Evolutionary conservation across 352 stramenopile genomes (phyloP).

Genomic region (Peronospora tabacina): DNA sequence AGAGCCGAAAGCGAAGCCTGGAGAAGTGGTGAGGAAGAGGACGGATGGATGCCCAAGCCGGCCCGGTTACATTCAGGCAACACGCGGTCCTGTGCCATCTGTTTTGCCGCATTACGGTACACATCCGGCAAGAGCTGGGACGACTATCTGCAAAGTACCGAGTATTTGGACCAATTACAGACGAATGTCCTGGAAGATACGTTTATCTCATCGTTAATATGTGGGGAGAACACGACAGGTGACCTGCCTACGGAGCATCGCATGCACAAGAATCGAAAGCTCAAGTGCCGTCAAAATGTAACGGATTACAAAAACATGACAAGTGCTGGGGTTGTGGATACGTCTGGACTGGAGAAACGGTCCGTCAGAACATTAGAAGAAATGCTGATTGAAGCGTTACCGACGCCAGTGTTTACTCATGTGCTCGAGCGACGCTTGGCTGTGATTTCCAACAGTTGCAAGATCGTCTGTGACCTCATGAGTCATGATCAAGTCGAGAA

Average conservation of each 20-base stretch:
- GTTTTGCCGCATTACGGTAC: constrained; percentile 71
- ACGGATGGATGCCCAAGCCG: constrained; percentile 82
- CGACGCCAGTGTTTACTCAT: constrained; percentile 69
- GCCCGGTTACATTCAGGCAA: constrained; percentile 73
- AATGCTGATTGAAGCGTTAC: constrained; percentile 66
- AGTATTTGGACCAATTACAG: constrained; percentile 66
- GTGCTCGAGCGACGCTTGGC: constrained; percentile 71
- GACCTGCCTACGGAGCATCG: constrained; percentile 79
- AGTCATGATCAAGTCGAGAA: constrained; percentile 41
- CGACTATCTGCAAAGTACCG: constrained; percentile 74
- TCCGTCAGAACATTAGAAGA: constrained; percentile 73
- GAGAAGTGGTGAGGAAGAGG: constrained; percentile 33
- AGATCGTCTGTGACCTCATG: constrained; percentile 53
- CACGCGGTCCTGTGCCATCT: constrained; percentile 66
- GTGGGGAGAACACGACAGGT: constrained; percentile 53
- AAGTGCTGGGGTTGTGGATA: constrained; percentile 70
- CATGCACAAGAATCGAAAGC: constrained; percentile 80
- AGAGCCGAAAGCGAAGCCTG: constrained; percentile 14
- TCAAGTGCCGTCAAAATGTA: constrained; percentile 77
- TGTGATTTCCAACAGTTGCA: constrained; percentile 74
- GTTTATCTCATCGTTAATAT: constrained; percentile 76
- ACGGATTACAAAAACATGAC: constrained; percentile 76
- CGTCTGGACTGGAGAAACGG: constrained; percentile 60
- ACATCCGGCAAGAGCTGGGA: constrained; percentile 62
- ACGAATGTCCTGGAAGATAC: constrained; percentile 65